A percentile compares a stretch with the other conserved stretches of the same genome.
Conservation (phyloP, 805 yeast genomes). For the Wickerhamiella qilinensis region DNA sequence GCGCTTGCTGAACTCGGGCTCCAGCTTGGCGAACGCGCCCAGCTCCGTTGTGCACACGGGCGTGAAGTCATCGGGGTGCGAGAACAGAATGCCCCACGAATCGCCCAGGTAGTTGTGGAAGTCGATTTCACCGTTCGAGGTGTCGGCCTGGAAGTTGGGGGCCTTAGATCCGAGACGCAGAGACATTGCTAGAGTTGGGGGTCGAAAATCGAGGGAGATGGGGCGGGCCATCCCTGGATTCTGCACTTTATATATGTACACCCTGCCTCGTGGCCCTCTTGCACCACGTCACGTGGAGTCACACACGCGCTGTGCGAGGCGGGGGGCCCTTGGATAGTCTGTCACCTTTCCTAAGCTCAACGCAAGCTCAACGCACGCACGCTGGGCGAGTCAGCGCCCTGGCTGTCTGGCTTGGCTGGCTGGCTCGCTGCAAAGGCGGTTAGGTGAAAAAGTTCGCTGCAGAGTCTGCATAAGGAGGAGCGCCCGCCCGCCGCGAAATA, state of each 20-base stretch:
- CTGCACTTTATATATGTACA: no score
- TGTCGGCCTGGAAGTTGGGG: conserved; percentile 71
- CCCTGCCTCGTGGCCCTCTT: background rate
- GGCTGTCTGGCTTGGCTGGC: no score
- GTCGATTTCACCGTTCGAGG: conserved; percentile 65
- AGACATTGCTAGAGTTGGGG: conserved; percentile 5
- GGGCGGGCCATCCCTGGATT: no score
- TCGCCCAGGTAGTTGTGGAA: conserved; percentile 75
- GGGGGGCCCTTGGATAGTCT: no score
- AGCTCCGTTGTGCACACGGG: conserved; percentile 93
- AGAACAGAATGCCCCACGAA: conserved; percentile 72
- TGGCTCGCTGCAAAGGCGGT: no score
- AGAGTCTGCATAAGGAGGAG: no score
- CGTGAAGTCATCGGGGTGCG: conserved; percentile 90
- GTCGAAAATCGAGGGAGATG: background rate
- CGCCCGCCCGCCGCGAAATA: no score
- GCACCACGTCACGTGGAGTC: background rate
- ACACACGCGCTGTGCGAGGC: no score
- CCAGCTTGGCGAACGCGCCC: conserved; percentile 84
- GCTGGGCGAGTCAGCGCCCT: no score
- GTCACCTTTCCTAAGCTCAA: no score
- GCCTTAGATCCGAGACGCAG: conserved; percentile 68
- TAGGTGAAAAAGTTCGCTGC: no score
- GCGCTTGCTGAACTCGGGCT: conserved; percentile 76
- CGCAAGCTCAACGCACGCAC: no score